These are phyloP conservation scores for Ensete glaucum DNA, from an alignment of 176 grass and related monocot species.

Conservation along the genomic window DNA sequence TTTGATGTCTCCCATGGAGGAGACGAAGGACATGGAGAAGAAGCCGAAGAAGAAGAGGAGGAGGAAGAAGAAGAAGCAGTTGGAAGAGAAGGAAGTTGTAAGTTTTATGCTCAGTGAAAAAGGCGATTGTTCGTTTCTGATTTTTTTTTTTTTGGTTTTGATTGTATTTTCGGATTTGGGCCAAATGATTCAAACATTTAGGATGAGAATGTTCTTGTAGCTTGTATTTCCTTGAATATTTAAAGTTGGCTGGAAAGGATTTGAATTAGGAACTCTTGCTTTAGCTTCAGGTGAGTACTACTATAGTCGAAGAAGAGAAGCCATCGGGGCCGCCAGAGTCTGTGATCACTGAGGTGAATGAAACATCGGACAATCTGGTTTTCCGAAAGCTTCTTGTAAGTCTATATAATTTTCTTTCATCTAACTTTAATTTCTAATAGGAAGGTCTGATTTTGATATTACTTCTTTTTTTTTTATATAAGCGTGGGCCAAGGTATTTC, in stretches of 20 bases:
- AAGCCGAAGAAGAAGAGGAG: conserved; percentile 36
- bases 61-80: no score
- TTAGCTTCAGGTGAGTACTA: conserved; percentile 23
- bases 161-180: no score
- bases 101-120: not conserved
- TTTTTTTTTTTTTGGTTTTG: no score
- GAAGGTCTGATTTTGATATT: not conserved
- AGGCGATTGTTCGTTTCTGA: no score
- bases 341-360: conserved; percentile 30
- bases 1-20: conserved; percentile 24
- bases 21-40: conserved; percentile 33
- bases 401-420: conserved; percentile 18
- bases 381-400: conserved; percentile 96
- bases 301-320: conserved; percentile 17
- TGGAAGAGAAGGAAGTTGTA: conserved; percentile 3
- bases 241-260: no score
- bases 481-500: conserved; percentile 90
- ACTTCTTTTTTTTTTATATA: conserved; percentile 5
- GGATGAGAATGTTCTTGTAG: no score
- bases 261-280: conserved; percentile 9
- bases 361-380: conserved; percentile 43
- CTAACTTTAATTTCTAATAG: not conserved
- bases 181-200: no score
- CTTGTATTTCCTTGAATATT: no score
- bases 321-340: conserved; percentile 25